Evolutionary conservation across 106 monocot species (phyloP).

Genomic region (Apostasia ramifera): DNA sequence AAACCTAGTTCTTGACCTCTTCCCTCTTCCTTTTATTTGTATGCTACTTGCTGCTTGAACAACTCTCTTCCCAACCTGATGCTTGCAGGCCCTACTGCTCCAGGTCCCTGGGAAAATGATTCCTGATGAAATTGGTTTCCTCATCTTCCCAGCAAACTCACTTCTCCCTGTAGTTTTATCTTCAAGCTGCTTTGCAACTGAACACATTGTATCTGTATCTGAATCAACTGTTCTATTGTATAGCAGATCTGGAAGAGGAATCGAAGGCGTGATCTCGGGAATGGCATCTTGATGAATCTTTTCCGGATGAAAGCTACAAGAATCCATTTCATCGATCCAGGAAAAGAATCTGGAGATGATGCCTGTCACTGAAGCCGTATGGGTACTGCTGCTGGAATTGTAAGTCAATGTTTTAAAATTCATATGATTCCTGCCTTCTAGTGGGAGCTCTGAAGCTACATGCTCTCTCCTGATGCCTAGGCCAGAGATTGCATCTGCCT

Average conservation of each 20-base stretch:
- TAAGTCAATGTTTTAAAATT: neutral
- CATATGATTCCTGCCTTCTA: neutral
- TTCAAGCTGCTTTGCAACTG: neutral
- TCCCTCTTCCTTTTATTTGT: neutral
- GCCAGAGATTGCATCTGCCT: no score
- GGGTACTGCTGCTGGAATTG: slow-evolving; percentile 5
- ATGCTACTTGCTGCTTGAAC: slow-evolving; percentile 17
- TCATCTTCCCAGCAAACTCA: neutral
- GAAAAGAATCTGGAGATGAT: slow-evolving; percentile 36
- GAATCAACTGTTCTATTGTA: neutral
- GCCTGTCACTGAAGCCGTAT: slow-evolving; percentile 23
- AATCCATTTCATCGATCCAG: slow-evolving; percentile 25
- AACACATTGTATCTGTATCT: neutral
- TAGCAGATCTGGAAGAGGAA: neutral
- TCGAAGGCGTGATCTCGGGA: neutral
- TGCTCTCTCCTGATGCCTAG: no score
- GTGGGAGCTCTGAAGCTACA: neutral
- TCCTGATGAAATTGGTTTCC: slow-evolving; percentile 4
- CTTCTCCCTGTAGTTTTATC: neutral
- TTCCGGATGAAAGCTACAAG: neutral
- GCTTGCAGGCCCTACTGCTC: neutral
- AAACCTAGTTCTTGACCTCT: slow-evolving; percentile 4
- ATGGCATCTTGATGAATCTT: neutral
- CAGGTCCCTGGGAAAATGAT: neutral
- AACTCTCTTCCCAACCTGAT: slow-evolving; percentile 29